phyloP scores from a whole-genome alignment of 2,329 filamentous ascomycete genomes.

The Aureobasidium leucospermi region DNA sequence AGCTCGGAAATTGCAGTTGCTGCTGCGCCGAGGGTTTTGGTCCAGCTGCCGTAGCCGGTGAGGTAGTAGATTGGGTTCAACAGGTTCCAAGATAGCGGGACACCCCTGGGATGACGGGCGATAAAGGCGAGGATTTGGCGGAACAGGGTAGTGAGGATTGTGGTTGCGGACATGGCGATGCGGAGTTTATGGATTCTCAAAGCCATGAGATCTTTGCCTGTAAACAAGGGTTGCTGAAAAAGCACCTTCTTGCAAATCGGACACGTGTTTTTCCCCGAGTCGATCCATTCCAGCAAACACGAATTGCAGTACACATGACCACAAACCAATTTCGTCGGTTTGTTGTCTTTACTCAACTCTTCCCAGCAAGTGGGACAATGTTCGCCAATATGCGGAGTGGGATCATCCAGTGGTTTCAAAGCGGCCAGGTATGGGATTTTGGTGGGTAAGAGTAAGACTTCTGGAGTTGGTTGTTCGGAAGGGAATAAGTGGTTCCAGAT shows the following conservation, averaged over 20 bases:
- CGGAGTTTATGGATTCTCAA: background rate
- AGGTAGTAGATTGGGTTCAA: background rate
- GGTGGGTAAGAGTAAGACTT: background rate
- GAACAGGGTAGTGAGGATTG: background rate
- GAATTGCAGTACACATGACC: background rate
- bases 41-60: background rate
- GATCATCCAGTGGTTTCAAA: background rate
- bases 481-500: background rate
- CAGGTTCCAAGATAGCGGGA: background rate
- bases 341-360: background rate
- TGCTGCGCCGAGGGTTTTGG: background rate
- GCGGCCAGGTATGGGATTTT: background rate
- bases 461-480: background rate
- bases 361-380: conserved; percentile 2
- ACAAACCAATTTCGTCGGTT: background rate
- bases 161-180: background rate
- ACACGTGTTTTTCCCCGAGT: background rate
- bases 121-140: background rate
- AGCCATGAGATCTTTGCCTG: background rate
- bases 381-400: background rate
- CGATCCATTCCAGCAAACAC: background rate
- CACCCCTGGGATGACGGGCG: background rate
- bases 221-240: background rate
- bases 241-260: background rate
- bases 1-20: background rate